Conservation (phyloP, 2,329 filamentous ascomycete species). For the Paramyrothecium sp. region DNA sequence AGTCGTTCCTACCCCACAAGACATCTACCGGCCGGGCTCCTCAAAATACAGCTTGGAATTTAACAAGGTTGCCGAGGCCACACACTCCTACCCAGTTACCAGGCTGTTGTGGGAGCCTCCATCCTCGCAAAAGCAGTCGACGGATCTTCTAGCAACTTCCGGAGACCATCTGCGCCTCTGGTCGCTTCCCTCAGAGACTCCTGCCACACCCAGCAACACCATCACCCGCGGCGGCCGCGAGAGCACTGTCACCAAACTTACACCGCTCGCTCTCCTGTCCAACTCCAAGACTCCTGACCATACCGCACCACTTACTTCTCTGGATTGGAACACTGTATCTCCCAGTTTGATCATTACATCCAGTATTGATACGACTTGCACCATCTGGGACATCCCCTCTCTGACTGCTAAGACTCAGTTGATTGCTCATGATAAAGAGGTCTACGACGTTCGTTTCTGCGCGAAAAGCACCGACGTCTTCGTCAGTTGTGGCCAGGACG, state of each 20-base stretch:
- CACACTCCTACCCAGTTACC: conserved; percentile 96
- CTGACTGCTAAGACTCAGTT: conserved; percentile 96
- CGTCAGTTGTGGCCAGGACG: conserved; percentile 95
- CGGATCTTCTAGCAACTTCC: conserved; percentile 90
- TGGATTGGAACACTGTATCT: conserved; percentile 98
- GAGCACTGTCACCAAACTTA: conserved; percentile 72
- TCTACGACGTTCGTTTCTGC: conserved; percentile 97
- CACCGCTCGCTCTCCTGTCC: conserved; percentile 86
- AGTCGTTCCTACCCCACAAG: conserved; percentile 66
- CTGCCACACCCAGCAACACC: conserved; percentile 60
- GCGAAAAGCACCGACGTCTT: conserved; percentile 98
- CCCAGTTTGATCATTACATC: conserved; percentile 98
- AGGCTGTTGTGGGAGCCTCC: conserved; percentile 94
- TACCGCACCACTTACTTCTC: conserved; percentile 89
- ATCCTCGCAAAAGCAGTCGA: conserved; percentile 91
- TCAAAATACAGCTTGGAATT: conserved; percentile 83
- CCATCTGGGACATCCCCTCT: conserved; percentile 98
- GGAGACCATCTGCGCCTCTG: conserved; percentile 92
- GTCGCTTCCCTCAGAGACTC: conserved; percentile 78
- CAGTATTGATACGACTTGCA: conserved; percentile 98
- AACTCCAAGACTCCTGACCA: conserved; percentile 99
- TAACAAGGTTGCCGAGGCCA: conserved; percentile 90
- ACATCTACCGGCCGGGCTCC: conserved; percentile 66
- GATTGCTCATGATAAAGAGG: conserved; percentile 98
- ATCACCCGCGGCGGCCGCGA: conserved; percentile 59